phyloP scores from a whole-genome alignment of 768 basidiomycete genomes.

The Lactarius hatsudake region DNA sequence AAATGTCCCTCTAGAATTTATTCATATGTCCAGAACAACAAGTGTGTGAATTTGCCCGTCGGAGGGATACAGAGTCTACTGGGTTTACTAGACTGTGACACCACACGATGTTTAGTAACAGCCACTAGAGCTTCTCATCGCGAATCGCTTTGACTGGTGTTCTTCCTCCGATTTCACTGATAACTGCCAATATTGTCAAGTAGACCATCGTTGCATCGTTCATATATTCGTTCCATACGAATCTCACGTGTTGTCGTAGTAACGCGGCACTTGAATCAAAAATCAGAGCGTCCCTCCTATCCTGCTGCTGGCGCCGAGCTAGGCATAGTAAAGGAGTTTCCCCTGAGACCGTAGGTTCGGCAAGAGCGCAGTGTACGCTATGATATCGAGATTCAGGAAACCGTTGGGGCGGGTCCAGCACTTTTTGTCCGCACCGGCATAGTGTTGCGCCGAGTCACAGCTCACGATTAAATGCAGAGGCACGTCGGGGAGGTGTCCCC shows the following conservation, averaged over 20 bases:
- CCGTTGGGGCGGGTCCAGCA: conserved; percentile 9
- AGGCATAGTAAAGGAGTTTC: conserved; percentile 9
- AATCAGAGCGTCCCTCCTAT: conserved; percentile 8
- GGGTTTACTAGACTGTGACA: neutral
- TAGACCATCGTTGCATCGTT: neutral
- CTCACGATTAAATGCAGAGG: conserved; percentile 37
- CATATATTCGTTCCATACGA: neutral
- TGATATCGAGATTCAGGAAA: neutral
- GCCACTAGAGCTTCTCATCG: neutral
- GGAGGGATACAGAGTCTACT: neutral
- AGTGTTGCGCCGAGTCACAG: neutral
- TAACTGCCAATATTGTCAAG: conserved; percentile 3
- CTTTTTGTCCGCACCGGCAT: conserved; percentile 9
- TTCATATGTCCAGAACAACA: neutral
- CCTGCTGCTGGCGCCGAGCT: neutral
- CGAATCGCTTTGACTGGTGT: neutral
- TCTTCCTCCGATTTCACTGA: neutral
- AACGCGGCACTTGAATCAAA: conserved; percentile 12
- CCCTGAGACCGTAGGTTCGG: no score
- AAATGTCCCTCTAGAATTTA: neutral
- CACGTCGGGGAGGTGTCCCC: conserved; percentile 61
- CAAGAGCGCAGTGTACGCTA: conserved; percentile 10
- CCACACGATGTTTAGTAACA: neutral
- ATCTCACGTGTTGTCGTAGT: neutral
- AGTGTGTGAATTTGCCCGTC: neutral